Conservation (phyloP, 1,284 basidiomycete genomes). For the Cryptococcus sp. region DNA sequence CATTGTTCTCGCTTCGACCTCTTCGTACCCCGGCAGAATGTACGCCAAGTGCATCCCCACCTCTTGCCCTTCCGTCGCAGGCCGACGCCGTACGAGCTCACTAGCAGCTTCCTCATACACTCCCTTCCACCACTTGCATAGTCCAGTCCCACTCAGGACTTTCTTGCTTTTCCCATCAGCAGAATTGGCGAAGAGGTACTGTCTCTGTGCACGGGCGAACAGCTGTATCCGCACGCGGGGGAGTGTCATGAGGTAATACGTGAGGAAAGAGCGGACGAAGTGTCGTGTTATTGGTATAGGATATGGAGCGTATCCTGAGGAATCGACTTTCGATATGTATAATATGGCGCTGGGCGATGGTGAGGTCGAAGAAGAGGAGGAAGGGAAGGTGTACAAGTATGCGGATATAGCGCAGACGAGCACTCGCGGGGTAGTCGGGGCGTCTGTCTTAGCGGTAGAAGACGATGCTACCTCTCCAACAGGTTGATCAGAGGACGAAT, state of each 20-base stretch:
- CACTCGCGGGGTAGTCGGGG: constrained; percentile 8
- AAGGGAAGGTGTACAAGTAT: constrained; percentile 66
- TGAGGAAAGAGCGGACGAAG: constrained; percentile 69
- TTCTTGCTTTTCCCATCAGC: constrained; percentile 71
- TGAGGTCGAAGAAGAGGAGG: constrained; percentile 55
- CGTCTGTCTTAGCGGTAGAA: not conserved
- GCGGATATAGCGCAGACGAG: constrained; percentile 80
- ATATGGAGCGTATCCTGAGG: constrained; percentile 68
- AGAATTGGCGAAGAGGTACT: constrained; percentile 95
- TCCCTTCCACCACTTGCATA: constrained; percentile 92
- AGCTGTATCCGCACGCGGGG: constrained; percentile 73
- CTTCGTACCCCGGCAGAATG: constrained; percentile 70
- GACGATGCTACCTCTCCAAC: no score
- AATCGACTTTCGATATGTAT: constrained; percentile 92
- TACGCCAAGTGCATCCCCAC: constrained; percentile 52
- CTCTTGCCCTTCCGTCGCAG: constrained; percentile 39
- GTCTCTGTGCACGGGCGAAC: constrained; percentile 85
- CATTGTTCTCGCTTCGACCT: constrained; percentile 68
- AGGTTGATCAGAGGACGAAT: not conserved
- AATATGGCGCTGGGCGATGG: constrained; percentile 68
- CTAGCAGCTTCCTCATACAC: constrained; percentile 64
- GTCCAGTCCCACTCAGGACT: constrained; percentile 72
- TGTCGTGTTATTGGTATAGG: constrained; percentile 63
- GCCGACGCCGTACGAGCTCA: constrained; percentile 46
- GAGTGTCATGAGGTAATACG: constrained; percentile 62